These are phyloP conservation scores for Neonectria sp. DNA, from an alignment of 2,329 filamentous ascomycete genomes.

Conservation along the genomic window DNA sequence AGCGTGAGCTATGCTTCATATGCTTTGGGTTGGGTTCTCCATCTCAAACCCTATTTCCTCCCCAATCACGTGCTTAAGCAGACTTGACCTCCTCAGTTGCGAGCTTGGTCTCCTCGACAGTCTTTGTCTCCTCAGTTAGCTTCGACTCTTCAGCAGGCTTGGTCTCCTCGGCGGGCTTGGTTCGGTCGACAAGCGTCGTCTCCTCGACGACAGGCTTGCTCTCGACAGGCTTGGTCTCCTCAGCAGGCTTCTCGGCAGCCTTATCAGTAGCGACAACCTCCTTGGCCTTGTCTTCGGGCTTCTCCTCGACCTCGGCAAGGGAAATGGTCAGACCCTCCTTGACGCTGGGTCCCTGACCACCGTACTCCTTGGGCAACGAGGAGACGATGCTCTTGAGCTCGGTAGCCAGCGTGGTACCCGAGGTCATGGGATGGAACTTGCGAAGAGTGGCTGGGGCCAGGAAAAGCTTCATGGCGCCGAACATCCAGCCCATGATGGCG, in stretches of 20 bases:
- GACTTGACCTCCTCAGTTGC: slow-evolving; percentile 17
- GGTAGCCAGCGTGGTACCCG: slow-evolving; percentile 77
- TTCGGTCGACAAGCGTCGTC: slow-evolving; percentile 18
- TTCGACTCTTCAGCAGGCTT: slow-evolving; percentile 19
- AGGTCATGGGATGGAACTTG: slow-evolving; percentile 85
- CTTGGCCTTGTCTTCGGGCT: slow-evolving; percentile 22
- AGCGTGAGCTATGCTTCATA: slow-evolving; percentile 4
- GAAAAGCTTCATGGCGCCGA: slow-evolving; percentile 81
- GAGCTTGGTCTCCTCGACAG: slow-evolving; percentile 19
- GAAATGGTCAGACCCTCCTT: slow-evolving; percentile 55
- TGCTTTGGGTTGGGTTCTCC: slow-evolving; percentile 3
- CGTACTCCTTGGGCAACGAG: slow-evolving; percentile 82
- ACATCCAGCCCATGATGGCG: slow-evolving; percentile 90
- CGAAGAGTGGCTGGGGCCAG: slow-evolving; percentile 80
- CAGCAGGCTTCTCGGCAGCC: slow-evolving; percentile 37
- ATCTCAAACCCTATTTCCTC: background rate
- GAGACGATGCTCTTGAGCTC: slow-evolving; percentile 73
- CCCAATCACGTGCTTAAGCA: slow-evolving; percentile 10
- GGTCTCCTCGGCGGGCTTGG: slow-evolving; percentile 26
- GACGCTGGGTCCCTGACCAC: slow-evolving; percentile 74
- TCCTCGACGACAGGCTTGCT: slow-evolving; percentile 23
- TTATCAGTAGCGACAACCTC: slow-evolving; percentile 37
- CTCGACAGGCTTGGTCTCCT: slow-evolving; percentile 34
- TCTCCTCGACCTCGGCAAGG: slow-evolving; percentile 39
- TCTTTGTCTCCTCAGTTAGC: slow-evolving; percentile 9